phyloP scores from a whole-genome alignment of 2,329 filamentous ascomycete genomes.

The Fusarium verticillioides region DNA sequence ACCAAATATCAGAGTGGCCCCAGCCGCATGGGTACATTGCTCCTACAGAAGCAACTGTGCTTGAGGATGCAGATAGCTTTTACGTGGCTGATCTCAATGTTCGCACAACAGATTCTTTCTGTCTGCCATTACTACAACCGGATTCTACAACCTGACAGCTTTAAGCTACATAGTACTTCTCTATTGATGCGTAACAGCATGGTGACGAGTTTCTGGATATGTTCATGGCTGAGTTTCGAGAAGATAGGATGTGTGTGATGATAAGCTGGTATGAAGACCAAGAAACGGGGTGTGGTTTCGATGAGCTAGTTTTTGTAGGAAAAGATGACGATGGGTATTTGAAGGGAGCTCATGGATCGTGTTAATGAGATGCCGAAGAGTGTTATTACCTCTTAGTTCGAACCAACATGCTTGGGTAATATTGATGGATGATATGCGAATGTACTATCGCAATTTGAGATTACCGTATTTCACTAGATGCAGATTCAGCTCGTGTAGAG shows the following conservation, averaged over 20 bases:
- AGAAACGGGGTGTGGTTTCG: constrained; percentile 42
- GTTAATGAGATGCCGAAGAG: constrained; percentile 45
- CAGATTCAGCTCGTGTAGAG: not conserved
- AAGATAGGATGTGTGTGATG: constrained; percentile 45
- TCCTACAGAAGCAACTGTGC: constrained; percentile 48
- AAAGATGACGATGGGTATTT: constrained; percentile 32
- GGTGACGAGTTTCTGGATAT: constrained; percentile 43
- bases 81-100: constrained; percentile 51
- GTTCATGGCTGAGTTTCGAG: constrained; percentile 41
- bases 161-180: constrained; percentile 46
- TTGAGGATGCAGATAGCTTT: constrained; percentile 43
- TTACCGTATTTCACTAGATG: not conserved
- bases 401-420: not conserved
- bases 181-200: constrained; percentile 35
- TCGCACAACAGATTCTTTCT: constrained; percentile 48
- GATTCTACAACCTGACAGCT: constrained; percentile 46
- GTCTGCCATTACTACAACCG: constrained; percentile 44
- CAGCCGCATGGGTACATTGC: constrained; percentile 47
- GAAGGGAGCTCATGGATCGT: constrained; percentile 3
- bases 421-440: not conserved
- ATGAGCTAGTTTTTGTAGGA: constrained; percentile 47
- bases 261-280: constrained; percentile 50
- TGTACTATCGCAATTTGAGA: not conserved
- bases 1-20: constrained; percentile 44
- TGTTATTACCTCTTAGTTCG: constrained; percentile 45